Percentiles rank a stretch among this genome's conserved stretches.
phyloP scores from a whole-genome alignment of 2,329 filamentous ascomycete genomes.

The Neurospora crassa region DNA sequence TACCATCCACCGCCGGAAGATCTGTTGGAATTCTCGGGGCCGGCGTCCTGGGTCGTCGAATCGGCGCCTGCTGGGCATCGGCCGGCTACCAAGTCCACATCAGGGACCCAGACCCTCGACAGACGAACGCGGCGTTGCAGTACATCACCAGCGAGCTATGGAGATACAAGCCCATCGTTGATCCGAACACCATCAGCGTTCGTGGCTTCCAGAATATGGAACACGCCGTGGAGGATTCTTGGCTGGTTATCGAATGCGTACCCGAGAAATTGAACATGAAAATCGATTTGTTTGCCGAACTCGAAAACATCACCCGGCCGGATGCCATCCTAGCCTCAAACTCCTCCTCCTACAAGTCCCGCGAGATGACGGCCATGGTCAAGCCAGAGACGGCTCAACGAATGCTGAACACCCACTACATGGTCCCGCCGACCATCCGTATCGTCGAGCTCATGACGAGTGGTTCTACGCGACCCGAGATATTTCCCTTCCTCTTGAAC shows the following conservation, averaged over 20 bases:
- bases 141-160: conserved; percentile 29
- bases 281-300: conserved; percentile 34
- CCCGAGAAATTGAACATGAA: conserved; percentile 41
- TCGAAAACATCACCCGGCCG: conserved; percentile 30
- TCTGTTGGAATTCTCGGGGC: conserved; percentile 30
- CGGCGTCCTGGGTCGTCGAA: conserved; percentile 33
- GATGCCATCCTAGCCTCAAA: conserved; percentile 43
- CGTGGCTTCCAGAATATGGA: conserved; percentile 27
- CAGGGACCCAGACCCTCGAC: conserved; percentile 30
- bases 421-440: conserved; percentile 28
- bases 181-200: conserved; percentile 13
- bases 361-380: conserved; percentile 36
- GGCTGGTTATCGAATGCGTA: conserved; percentile 45
- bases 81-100: conserved; percentile 33
- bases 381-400: conserved; percentile 26
- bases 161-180: conserved; percentile 17
- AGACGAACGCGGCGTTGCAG: conserved; percentile 26
- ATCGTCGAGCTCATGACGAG: conserved; percentile 45
- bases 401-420: conserved; percentile 40
- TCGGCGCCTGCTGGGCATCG: conserved; percentile 29
- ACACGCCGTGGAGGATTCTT: conserved; percentile 33
- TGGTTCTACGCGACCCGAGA: conserved; percentile 30
- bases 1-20: conserved; percentile 13
- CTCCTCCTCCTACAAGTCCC: conserved; percentile 41
- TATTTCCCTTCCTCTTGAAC: conserved; percentile 36